Percentiles rank a stretch among this genome's conserved stretches.
Conservation (phyloP, 176 grass and related monocot species). For the Musa troglodytarum region DNA sequence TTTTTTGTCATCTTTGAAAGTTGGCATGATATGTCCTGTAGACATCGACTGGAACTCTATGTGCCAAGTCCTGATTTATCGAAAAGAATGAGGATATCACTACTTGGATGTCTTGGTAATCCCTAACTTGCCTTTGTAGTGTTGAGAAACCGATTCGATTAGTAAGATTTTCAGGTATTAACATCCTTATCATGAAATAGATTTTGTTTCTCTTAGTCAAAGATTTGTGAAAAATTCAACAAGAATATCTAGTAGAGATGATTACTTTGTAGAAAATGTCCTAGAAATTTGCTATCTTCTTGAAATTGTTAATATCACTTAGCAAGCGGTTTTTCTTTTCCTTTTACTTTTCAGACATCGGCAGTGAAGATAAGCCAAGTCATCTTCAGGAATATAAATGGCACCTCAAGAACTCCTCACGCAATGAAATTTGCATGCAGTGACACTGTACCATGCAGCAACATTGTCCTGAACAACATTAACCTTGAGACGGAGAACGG, state of each 20-base stretch:
- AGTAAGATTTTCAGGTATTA: too few species aligned
- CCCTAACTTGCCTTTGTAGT: too few species aligned
- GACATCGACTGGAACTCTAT: too few species aligned
- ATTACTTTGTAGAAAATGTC: background rate
- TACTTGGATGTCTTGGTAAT: too few species aligned
- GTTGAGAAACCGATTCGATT: too few species aligned
- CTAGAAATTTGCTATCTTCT: background rate
- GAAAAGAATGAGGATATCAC: too few species aligned
- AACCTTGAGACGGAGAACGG: slow-evolving; percentile 39
- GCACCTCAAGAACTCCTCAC: slow-evolving; percentile 35
- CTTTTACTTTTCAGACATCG: slow-evolving; percentile 23
- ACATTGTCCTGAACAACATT: slow-evolving; percentile 69
- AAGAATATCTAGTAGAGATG: background rate
- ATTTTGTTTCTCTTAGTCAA: background rate
- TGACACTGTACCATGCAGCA: slow-evolving; percentile 61
- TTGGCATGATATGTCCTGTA: too few species aligned
- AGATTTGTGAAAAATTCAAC: background rate
- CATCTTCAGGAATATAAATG: slow-evolving; percentile 57
- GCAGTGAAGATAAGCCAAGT: slow-evolving; percentile 52
- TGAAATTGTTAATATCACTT: background rate
- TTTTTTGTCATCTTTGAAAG: too few species aligned
- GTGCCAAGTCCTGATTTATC: too few species aligned
- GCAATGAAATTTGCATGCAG: slow-evolving; percentile 82
- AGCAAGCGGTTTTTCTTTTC: background rate
- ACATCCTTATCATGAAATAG: background rate